Conservation (phyloP, 768 basidiomycete species). For the Porphyrellus cyaneotinctus region DNA sequence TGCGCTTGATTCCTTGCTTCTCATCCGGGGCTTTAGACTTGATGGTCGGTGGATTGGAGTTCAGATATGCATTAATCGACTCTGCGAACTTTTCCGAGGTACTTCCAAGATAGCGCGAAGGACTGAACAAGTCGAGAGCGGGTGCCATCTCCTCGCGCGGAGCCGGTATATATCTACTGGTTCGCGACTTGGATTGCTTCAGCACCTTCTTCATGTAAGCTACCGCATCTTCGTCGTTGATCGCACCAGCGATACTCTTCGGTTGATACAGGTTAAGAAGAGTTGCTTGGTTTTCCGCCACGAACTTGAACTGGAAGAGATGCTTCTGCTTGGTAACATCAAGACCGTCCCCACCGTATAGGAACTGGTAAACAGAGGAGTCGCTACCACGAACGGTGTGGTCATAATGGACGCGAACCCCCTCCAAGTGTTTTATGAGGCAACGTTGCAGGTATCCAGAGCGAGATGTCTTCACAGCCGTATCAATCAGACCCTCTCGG, state of each 20-base stretch:
- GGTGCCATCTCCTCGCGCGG: constrained; percentile 67
- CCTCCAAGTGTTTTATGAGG: constrained; percentile 97
- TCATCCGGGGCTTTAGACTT: constrained; percentile 39
- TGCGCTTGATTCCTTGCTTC: constrained; percentile 38
- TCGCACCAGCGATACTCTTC: constrained; percentile 46
- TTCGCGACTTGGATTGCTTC: constrained; percentile 58
- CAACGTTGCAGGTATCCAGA: constrained; percentile 98
- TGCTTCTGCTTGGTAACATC: constrained; percentile 98
- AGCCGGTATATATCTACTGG: constrained; percentile 38
- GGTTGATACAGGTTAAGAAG: constrained; percentile 72
- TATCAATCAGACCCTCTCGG: constrained; percentile 97
- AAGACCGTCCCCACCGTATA: constrained; percentile 93
- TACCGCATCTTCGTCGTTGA: constrained; percentile 65
- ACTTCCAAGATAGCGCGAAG: constrained; percentile 76
- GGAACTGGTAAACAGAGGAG: constrained; percentile 89
- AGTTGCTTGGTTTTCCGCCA: constrained; percentile 79
- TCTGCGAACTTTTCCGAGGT: constrained; percentile 91
- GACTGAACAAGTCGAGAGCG: constrained; percentile 68
- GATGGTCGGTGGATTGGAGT: constrained; percentile 61
- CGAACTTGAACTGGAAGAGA: constrained; percentile 89
- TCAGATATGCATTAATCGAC: constrained; percentile 74
- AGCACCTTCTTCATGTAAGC: constrained; percentile 87
- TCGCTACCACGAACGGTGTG: constrained; percentile 97
- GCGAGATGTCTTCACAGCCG: constrained; percentile 97
- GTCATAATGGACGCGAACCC: constrained; percentile 95